Conservation (phyloP, 2,329 filamentous ascomycete genomes). For the Exophiala aquamarina region DNA sequence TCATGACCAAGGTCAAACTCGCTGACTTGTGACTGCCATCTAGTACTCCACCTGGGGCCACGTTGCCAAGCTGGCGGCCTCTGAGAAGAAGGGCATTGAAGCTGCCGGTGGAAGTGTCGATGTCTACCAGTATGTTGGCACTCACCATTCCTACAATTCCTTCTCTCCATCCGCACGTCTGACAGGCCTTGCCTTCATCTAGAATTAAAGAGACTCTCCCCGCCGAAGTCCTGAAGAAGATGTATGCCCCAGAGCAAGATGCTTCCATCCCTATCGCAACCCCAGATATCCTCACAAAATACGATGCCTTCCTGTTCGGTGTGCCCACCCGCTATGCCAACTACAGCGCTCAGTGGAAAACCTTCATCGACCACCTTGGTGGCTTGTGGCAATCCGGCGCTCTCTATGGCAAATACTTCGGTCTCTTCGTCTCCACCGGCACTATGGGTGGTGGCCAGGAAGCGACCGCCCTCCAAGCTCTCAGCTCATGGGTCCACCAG, state of each 20-base stretch:
- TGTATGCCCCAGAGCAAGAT: slow-evolving; percentile 78
- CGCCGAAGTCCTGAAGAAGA: slow-evolving; percentile 79
- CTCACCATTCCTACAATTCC: not conserved
- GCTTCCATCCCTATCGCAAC: slow-evolving; percentile 64
- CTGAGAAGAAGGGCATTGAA: slow-evolving; percentile 87
- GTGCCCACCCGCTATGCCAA: slow-evolving; percentile 96
- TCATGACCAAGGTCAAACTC: slow-evolving; percentile 3
- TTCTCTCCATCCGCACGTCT: not conserved
- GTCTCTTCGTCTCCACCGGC: slow-evolving; percentile 86
- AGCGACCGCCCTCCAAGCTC: slow-evolving; percentile 73
- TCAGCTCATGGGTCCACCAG: slow-evolving; percentile 89
- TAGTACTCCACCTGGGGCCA: slow-evolving; percentile 96
- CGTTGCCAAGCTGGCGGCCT: slow-evolving; percentile 78
- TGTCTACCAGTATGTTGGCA: slow-evolving; percentile 68
- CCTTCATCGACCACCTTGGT: slow-evolving; percentile 81
- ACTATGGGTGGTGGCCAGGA: slow-evolving; percentile 89
- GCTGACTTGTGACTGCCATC: slow-evolving; percentile 6
- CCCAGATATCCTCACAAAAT: slow-evolving; percentile 64
- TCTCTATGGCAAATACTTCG: slow-evolving; percentile 85
- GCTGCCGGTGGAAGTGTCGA: slow-evolving; percentile 79
- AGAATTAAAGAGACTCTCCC: slow-evolving; percentile 83
- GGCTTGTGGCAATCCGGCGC: slow-evolving; percentile 76
- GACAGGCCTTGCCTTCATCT: not conserved
- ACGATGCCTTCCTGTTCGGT: slow-evolving; percentile 88
- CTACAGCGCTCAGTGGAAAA: slow-evolving; percentile 95